These are phyloP conservation scores for Penicillium sp. DNA, from an alignment of 2,329 filamentous ascomycete species.

Conservation along the genomic window DNA sequence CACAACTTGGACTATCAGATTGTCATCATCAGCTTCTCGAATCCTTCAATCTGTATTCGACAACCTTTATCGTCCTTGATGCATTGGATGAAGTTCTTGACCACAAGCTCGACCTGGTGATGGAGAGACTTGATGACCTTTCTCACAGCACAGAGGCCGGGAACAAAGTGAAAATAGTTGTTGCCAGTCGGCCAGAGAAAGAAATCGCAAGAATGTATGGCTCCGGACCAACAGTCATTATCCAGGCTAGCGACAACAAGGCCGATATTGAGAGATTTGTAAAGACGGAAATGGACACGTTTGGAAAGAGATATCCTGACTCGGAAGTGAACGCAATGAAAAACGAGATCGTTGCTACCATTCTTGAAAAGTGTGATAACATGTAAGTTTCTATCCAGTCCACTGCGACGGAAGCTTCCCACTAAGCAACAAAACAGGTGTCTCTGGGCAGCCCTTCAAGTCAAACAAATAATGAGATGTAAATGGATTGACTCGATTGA, in stretches of 20 bases:
- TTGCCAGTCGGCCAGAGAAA: constrained; percentile 41
- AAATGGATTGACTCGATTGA: constrained; percentile 7
- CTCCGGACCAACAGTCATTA: constrained; percentile 57
- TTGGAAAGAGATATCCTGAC: constrained; percentile 10
- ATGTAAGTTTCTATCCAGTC: not conserved
- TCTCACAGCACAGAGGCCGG: constrained; percentile 29
- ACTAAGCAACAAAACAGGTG: constrained; percentile 25
- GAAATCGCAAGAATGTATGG: constrained; percentile 41
- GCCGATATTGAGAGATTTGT: constrained; percentile 24
- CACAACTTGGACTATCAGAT: not conserved
- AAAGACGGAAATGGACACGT: not conserved
- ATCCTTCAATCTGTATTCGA: not conserved
- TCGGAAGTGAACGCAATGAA: not conserved
- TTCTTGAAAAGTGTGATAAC: constrained; percentile 1
- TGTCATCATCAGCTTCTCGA: constrained; percentile 1
- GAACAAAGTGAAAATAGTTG: constrained; percentile 40
- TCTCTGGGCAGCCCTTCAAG: constrained; percentile 28
- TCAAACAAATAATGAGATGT: constrained; percentile 21
- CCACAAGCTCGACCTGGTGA: not conserved
- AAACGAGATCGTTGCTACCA: not conserved
- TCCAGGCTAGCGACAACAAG: constrained; percentile 35
- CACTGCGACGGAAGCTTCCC: constrained; percentile 1
- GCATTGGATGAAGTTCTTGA: constrained; percentile 36
- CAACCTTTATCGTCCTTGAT: not conserved
- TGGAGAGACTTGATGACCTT: constrained; percentile 30